phyloP scores from a whole-genome alignment of 192 early-diverging fungal genomes.

The Coemansia sp. region DNA sequence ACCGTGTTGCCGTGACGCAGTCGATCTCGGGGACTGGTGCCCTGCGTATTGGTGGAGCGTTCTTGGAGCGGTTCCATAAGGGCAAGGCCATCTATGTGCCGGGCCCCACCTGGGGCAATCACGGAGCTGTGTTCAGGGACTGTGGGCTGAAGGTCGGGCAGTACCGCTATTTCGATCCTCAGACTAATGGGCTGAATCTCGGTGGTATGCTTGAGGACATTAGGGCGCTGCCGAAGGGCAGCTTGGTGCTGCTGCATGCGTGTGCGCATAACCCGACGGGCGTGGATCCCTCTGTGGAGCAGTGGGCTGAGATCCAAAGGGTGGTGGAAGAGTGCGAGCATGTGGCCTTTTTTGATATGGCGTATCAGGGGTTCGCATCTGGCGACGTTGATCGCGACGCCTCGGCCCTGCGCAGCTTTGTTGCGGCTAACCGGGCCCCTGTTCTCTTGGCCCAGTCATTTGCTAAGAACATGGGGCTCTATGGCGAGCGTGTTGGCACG shows the following conservation, averaged over 20 bases:
- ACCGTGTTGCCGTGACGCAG: constrained; percentile 81
- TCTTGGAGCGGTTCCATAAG: constrained; percentile 76
- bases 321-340: constrained; percentile 77
- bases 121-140: constrained; percentile 88
- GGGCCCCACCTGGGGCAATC: constrained; percentile 97
- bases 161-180: constrained; percentile 95
- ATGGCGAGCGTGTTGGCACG: constrained; percentile 94
- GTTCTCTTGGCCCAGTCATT: constrained; percentile 91
- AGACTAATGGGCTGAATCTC: constrained; percentile 91
- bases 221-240: constrained; percentile 79
- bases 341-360: constrained; percentile 98
- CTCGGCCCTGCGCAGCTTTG: constrained; percentile 91
- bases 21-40: constrained; percentile 98
- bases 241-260: constrained; percentile 91
- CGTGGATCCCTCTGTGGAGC: constrained; percentile 89
- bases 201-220: constrained; percentile 89
- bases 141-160: constrained; percentile 80
- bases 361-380: constrained; percentile 99
- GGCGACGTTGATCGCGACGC: constrained; percentile 88
- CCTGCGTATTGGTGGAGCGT: constrained; percentile 87
- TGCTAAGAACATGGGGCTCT: constrained; percentile 99
- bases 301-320: constrained; percentile 88
- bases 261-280: constrained; percentile 99
- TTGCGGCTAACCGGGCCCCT: constrained; percentile 65
- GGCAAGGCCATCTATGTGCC: constrained; percentile 85